A percentile compares a stretch with the other conserved stretches of the same genome.
Evolutionary conservation across 345 rosid genomes (phyloP).

Genomic region (Salix viminalis): DNA sequence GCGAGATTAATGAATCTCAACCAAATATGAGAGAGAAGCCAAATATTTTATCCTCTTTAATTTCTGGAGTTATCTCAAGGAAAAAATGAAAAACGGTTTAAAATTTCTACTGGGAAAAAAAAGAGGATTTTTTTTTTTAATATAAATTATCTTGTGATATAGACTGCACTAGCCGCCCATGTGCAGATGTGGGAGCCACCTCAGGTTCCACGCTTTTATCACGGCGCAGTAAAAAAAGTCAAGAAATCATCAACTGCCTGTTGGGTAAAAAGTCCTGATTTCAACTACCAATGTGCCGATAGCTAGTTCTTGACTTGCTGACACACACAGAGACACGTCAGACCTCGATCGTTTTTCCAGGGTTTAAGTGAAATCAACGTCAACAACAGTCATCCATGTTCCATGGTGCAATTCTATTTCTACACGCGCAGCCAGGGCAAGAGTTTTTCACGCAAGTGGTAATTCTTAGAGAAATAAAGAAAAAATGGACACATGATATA

Average conservation of each 20-base stretch:
- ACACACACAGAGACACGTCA: too few species aligned
- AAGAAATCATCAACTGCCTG: background rate
- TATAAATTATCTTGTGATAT: too few species aligned
- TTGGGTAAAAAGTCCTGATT: background rate
- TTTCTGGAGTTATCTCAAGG: too few species aligned
- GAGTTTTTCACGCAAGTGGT: background rate
- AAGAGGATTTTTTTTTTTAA: too few species aligned
- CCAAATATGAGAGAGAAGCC: too few species aligned
- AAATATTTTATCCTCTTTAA: too few species aligned
- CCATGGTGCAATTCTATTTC: background rate
- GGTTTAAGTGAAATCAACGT: background rate
- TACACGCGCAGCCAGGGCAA: background rate
- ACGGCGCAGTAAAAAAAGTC: background rate
- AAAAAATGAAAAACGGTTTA: too few species aligned
- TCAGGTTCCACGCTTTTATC: background rate
- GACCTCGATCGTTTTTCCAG: background rate
- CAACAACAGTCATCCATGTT: background rate
- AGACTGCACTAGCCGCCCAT: too few species aligned
- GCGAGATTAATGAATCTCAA: background rate
- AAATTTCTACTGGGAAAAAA: too few species aligned
- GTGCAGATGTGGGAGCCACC: background rate
- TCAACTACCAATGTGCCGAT: too few species aligned
- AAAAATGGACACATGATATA: background rate
- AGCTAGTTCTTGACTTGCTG: too few species aligned
- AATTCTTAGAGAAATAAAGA: too few species aligned